A percentile compares a stretch with the other conserved stretches of the same genome.
phyloP scores from a whole-genome alignment of 2,329 filamentous ascomycete species.

The Epichloe glyceriae region DNA sequence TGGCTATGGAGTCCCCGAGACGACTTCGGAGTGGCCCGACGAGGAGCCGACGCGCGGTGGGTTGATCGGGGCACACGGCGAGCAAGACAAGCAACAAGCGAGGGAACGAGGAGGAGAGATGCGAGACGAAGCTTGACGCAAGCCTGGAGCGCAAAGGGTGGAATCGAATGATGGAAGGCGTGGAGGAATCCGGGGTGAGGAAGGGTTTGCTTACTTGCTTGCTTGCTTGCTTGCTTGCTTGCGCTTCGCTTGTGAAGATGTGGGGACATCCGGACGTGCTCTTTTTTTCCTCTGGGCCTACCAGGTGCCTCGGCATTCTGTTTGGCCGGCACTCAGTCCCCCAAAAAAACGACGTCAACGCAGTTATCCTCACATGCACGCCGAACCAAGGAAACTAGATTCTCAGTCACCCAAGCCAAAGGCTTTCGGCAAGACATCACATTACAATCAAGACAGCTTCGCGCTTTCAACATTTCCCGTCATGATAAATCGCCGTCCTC shows the following conservation, averaged over 20 bases:
- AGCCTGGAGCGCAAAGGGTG: neutral
- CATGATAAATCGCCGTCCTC: too few relatives aligned
- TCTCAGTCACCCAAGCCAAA: too few relatives aligned
- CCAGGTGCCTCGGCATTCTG: too few relatives aligned
- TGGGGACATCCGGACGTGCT: neutral
- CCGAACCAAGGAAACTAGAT: too few relatives aligned
- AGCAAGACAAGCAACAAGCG: neutral
- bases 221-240: too few relatives aligned
- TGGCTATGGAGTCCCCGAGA: neutral
- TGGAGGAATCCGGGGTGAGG: neutral
- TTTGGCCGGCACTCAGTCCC: too few relatives aligned
- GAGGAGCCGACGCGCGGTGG: neutral
- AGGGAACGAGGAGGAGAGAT: neutral
- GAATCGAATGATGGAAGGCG: neutral
- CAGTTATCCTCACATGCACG: too few relatives aligned
- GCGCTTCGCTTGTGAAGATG: neutral
- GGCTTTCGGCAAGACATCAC: too few relatives aligned
- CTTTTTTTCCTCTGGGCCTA: neutral
- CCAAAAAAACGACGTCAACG: too few relatives aligned
- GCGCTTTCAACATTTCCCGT: too few relatives aligned
- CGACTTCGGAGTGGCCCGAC: slow-evolving; percentile 2
- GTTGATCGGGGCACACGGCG: neutral
- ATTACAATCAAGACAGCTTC: too few relatives aligned
- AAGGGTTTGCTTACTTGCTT: neutral
- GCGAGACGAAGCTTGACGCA: neutral